Base-by-base conservation (phyloP, 345 rosid genomes). In the Cardamine occulta region DNA sequence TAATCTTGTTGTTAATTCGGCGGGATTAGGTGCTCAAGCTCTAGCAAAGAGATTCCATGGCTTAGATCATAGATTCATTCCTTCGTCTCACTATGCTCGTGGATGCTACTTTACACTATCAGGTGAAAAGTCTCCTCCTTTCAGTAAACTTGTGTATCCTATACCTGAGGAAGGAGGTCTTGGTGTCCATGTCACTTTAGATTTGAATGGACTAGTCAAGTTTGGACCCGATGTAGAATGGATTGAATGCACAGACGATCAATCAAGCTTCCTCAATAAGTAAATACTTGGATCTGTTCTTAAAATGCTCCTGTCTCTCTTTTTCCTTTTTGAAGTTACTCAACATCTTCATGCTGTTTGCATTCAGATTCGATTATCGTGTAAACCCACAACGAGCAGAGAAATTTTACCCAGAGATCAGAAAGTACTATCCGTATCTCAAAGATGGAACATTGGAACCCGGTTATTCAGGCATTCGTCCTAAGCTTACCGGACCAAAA, bases 191-290 rank as follows among this genome's bases (percentile, higher is more conserved):
- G 95, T 91, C 69, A 90, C 96, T 62, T 67, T 94, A 70, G 98
- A 91, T 84, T 86, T 94, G 82, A 89, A 87, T 70, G 95, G 96
- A 58, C 85, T 85, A 76, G 84, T 90, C 48, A 94, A 91, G 88
- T 94, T 90, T 85, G 97, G 98, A 52, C 98, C 98, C 0, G 90
- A 94, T 81, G 97, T 94, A 54, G 97, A 94, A 72, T 94, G 98
- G 97, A 88, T 90, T 49, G 48, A 82, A 48, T 80, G 86, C 75
- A 23, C 63, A 45, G 89, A 85, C 19, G 95, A 89, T 45, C 49
- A 75, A 68, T 82, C 88, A 35, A 88, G 87, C 91, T 94, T 90
- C 80, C 88, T 90, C 64, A 87, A 94, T 66, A 85, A 75, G 97
- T 89, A 86, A 66, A 42, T 57, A 23, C 37, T 66, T 79, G 56